Conservation (phyloP, 345 rosid genomes). For the Heritiera littoralis region DNA sequence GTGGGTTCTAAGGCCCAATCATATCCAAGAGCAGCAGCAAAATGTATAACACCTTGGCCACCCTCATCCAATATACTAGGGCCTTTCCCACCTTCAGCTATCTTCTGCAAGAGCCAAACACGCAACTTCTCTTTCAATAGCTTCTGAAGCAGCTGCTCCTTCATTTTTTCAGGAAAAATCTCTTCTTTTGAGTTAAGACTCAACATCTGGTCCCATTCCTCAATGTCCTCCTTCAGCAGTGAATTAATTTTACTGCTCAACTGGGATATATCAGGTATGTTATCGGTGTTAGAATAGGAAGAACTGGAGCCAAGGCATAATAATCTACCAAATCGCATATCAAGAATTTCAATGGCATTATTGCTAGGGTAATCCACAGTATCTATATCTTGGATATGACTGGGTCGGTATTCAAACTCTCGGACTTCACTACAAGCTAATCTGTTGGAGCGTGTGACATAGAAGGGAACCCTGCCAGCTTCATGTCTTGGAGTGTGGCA, state of each 20-base stretch:
- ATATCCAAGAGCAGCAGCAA: constrained; percentile 95
- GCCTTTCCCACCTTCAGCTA: constrained; percentile 87
- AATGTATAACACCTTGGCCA: constrained; percentile 92
- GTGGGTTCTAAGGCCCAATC: constrained; percentile 96
- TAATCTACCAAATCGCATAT: constrained; percentile 59
- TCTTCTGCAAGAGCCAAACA: constrained; percentile 76
- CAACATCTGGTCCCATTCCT: constrained; percentile 61
- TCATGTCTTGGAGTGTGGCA: constrained; percentile 66
- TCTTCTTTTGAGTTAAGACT: constrained; percentile 37
- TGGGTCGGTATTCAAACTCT: constrained; percentile 74
- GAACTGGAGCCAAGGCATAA: constrained; percentile 46
- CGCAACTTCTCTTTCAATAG: constrained; percentile 75
- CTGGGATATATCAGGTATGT: constrained; percentile 39
- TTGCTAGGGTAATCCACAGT: constrained; percentile 25
- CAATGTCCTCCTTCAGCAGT: constrained; percentile 61
- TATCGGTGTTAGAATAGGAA: constrained; percentile 25
- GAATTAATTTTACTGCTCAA: constrained; percentile 61
- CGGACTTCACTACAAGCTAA: constrained; percentile 95
- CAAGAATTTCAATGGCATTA: constrained; percentile 44
- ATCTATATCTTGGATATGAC: constrained; percentile 37
- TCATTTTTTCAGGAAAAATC: constrained; percentile 42
- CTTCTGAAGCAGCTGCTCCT: constrained; percentile 61
- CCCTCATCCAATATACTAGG: constrained; percentile 74
- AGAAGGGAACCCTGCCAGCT: constrained; percentile 86
- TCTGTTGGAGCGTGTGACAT: constrained; percentile 86